Percentiles rank a stretch among this genome's conserved stretches.
phyloP scores from a whole-genome alignment of 441 rosid genomes.

The Geranium incanum region DNA sequence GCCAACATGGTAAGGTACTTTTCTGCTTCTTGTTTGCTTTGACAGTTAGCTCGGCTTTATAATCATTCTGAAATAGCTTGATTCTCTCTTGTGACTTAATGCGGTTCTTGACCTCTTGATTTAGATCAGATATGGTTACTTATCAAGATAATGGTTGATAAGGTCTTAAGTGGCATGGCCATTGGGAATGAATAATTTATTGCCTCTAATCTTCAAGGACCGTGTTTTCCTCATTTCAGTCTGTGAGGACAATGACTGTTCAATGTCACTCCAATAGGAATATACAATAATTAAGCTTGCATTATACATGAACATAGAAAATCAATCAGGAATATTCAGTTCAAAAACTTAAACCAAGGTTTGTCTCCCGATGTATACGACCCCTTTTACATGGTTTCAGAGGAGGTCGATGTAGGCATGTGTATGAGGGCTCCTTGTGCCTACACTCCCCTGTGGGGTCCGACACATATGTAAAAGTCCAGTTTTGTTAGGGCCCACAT shows the following conservation, averaged over 20 bases:
- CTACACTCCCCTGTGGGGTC: no score
- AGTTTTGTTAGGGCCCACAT: no score
- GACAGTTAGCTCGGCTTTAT: conserved; percentile 13
- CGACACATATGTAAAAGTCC: no score
- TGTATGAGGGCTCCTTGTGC: no score
- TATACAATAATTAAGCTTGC: not conserved
- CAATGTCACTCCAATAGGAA: not conserved
- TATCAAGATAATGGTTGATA: not conserved
- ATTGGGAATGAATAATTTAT: not conserved
- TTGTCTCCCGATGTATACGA: not conserved
- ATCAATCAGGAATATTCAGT: not conserved
- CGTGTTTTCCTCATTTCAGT: not conserved
- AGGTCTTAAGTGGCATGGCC: not conserved
- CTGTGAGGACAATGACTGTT: not conserved
- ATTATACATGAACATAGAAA: no score
- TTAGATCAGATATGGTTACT: not conserved
- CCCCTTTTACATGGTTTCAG: no score
- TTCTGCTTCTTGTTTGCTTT: conserved; percentile 26
- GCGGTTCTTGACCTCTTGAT: not conserved
- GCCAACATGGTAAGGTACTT: conserved; percentile 83
- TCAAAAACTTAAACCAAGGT: not conserved
- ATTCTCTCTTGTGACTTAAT: not conserved
- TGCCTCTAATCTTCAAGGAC: not conserved
- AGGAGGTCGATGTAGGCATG: no score
- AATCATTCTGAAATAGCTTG: conserved; percentile 7